phyloP scores from a whole-genome alignment of 345 rosid species.

The Eucalyptus albens region DNA sequence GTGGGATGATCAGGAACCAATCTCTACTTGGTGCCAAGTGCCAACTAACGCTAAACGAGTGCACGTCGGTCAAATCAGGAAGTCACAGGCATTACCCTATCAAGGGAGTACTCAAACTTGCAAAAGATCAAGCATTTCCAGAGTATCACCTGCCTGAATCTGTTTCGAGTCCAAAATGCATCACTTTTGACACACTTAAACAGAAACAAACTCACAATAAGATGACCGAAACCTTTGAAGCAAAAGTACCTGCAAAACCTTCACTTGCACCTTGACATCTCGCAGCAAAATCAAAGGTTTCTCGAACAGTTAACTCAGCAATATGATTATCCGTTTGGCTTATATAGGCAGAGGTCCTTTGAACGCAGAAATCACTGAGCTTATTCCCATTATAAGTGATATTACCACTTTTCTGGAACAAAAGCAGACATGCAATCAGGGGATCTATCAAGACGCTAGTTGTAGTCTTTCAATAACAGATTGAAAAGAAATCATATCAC shows the following conservation, averaged over 20 bases:
- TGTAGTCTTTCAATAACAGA: background rate
- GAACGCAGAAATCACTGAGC: slow-evolving; percentile 56
- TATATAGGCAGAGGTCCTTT: slow-evolving; percentile 84
- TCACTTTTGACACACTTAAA: background rate
- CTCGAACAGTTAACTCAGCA: slow-evolving; percentile 87
- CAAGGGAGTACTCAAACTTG: background rate
- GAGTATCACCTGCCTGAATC: background rate
- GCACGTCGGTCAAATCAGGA: background rate
- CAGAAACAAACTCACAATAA: background rate
- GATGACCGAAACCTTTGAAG: background rate
- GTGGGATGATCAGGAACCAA: background rate
- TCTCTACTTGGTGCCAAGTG: background rate
- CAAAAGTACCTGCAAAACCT: slow-evolving; percentile 55
- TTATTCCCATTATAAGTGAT: slow-evolving; percentile 72
- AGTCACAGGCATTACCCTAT: background rate
- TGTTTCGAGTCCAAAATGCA: background rate
- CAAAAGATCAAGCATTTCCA: background rate
- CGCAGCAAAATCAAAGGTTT: slow-evolving; percentile 92
- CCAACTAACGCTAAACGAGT: background rate
- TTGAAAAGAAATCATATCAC: background rate
- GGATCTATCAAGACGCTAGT: background rate
- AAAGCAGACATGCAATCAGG: background rate
- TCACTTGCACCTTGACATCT: slow-evolving; percentile 85
- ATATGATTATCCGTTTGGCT: slow-evolving; percentile 90
- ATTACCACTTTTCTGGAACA: slow-evolving; percentile 44